These are phyloP conservation scores for Phytopythium ostracodes DNA, from an alignment of 352 stramenopile genomes.

Conservation along the genomic window DNA sequence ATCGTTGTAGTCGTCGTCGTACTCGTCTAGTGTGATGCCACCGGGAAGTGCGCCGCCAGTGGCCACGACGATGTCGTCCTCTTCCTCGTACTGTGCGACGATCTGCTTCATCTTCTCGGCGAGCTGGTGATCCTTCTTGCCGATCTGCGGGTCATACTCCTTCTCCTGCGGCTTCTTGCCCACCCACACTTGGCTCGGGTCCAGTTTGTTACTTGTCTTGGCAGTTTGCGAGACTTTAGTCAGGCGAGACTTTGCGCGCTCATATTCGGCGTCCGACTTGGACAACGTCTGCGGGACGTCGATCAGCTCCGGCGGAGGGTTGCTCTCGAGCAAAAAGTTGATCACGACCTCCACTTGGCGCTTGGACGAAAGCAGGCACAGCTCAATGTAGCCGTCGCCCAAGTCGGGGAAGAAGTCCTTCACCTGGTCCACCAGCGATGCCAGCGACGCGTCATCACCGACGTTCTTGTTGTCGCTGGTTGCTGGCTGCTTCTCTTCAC, in stretches of 20 bases:
- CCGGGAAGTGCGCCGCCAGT: constrained; percentile 3
- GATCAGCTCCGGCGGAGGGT: constrained; percentile 30
- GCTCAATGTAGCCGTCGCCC: constrained; percentile 56
- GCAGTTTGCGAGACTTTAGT: constrained; percentile 11
- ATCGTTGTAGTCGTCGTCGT: constrained; percentile 86
- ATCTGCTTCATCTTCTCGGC: constrained; percentile 55
- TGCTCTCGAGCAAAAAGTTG: constrained; percentile 55
- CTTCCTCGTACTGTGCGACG: constrained; percentile 43
- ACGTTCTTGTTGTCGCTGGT: constrained; percentile 1
- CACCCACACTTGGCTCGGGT: constrained; percentile 51
- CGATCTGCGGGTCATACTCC: constrained; percentile 53
- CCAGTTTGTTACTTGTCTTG: constrained; percentile 32
- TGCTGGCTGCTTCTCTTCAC: constrained; percentile 13
- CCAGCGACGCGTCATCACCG: constrained; percentile 10
- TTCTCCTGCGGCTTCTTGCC: constrained; percentile 61
- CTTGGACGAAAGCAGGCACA: constrained; percentile 44
- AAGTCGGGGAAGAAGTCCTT: constrained; percentile 59
- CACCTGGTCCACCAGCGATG: constrained; percentile 43
- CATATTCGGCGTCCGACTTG: constrained; percentile 26
- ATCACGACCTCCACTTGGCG: constrained; percentile 48
- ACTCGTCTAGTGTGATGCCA: constrained; percentile 39
- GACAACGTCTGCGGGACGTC: constrained; percentile 27
- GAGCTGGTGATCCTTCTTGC: constrained; percentile 37
- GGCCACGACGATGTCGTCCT: constrained; percentile 30
- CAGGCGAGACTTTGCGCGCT: constrained; percentile 21